Evolutionary conservation across 208 protist species (phyloP).

Genomic region (Endotrypanum monterogeii): DNA sequence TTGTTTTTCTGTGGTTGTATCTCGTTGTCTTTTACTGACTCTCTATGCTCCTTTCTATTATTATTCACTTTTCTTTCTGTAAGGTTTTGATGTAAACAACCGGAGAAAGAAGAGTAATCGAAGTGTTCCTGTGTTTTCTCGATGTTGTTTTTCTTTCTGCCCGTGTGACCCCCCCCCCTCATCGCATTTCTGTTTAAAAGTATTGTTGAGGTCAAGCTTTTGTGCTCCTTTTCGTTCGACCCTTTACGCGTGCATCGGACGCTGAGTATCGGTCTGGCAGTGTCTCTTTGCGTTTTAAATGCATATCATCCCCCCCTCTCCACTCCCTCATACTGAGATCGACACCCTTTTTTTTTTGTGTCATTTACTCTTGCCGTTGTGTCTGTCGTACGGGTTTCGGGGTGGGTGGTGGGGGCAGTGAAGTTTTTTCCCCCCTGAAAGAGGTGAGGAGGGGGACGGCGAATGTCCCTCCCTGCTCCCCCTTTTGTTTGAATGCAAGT

Average conservation of each 20-base stretch:
- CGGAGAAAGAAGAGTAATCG: neutral
- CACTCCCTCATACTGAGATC: neutral
- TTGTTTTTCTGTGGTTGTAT: neutral
- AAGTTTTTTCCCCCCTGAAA: neutral
- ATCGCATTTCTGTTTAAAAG: neutral
- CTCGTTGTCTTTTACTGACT: neutral
- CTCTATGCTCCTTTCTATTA: neutral
- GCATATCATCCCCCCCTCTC: neutral
- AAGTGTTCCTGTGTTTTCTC: neutral
- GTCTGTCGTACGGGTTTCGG: neutral
- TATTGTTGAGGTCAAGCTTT: neutral
- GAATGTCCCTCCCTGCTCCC: neutral
- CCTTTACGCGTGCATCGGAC: neutral
- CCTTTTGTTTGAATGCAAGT: slow-evolving; percentile 1
- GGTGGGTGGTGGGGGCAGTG: neutral
- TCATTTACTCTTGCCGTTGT: neutral
- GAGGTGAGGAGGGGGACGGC: no score
- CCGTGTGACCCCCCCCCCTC: neutral
- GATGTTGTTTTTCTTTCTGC: neutral
- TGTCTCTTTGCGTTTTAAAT: slow-evolving; percentile 11
- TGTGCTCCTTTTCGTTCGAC: no score
- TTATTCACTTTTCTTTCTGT: neutral
- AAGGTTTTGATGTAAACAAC: neutral
- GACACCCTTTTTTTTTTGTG: neutral
- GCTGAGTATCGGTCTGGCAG: neutral